A percentile compares a stretch with the other conserved stretches of the same genome.
phyloP scores from a whole-genome alignment of 2,329 filamentous ascomycete genomes.

The Trichophyton mentagrophytes region DNA sequence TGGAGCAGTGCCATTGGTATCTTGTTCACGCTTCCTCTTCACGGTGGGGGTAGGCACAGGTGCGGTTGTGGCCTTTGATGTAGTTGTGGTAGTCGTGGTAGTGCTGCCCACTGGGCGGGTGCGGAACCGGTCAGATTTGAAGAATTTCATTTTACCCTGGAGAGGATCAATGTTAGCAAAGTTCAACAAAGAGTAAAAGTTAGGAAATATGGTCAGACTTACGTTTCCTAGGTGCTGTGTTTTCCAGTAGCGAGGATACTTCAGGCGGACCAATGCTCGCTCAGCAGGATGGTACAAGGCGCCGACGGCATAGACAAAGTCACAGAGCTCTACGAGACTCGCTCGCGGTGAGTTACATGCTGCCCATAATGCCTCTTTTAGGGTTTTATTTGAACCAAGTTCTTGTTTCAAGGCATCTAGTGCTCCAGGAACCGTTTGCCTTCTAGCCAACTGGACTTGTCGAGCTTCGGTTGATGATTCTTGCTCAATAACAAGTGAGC shows the following conservation, averaged over 20 bases:
- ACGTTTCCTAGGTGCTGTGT: constrained; percentile 42
- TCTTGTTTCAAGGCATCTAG: constrained; percentile 44
- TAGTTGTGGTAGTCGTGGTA: constrained; percentile 13
- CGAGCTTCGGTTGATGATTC: constrained; percentile 40
- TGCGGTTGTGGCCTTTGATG: constrained; percentile 7
- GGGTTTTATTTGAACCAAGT: constrained; percentile 35
- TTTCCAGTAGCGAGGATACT: constrained; percentile 46
- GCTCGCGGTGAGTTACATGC: constrained; percentile 42
- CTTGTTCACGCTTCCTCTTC: constrained; percentile 32
- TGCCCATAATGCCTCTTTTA: constrained; percentile 44
- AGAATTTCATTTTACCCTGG: constrained; percentile 34
- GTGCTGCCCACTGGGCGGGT: constrained; percentile 19
- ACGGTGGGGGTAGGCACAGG: constrained; percentile 8
- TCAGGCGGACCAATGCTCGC: constrained; percentile 38
- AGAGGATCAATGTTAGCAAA: neutral
- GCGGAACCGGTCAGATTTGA: constrained; percentile 26
- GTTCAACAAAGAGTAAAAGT: neutral
- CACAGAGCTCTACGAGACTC: constrained; percentile 41
- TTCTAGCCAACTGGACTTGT: constrained; percentile 42
- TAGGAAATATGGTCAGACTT: constrained; percentile 10
- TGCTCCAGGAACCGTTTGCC: constrained; percentile 46
- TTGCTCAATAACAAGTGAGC: constrained; percentile 46
- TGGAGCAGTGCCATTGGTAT: constrained; percentile 15
- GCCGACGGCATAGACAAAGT: constrained; percentile 45
- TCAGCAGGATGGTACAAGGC: constrained; percentile 44